These are phyloP conservation scores for Nyssa sinensis DNA, from an alignment of 148 eudicot genomes.

Conservation along the genomic window DNA sequence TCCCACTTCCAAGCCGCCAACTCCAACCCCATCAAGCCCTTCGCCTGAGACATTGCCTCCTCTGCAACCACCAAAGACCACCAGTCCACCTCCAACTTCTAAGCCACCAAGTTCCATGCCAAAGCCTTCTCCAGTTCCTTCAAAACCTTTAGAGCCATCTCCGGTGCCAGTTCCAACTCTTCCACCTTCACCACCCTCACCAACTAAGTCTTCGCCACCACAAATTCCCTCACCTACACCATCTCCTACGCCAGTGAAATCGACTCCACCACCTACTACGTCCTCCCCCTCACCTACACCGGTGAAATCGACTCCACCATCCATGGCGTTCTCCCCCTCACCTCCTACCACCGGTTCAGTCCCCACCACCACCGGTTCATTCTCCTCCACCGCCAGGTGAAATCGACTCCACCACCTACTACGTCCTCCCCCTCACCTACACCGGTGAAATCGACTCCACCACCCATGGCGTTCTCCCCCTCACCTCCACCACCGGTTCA, in stretches of 20 bases:
- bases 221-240: too few relatives aligned
- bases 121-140: neutral
- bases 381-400: slow-evolving; percentile 7
- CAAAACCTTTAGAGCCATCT: neutral
- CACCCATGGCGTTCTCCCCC: neutral
- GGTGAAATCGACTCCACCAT: neutral
- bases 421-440: neutral
- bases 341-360: slow-evolving; percentile 11
- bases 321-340: slow-evolving; percentile 6
- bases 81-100: neutral
- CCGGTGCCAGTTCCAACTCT: neutral
- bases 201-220: too few relatives aligned
- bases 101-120: neutral
- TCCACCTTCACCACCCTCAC: neutral
- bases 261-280: neutral
- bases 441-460: slow-evolving; percentile 8
- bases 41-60: slow-evolving; percentile 3
- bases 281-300: neutral
- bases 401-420: neutral
- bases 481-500: neutral
- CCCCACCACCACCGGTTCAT: neutral
- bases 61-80: neutral
- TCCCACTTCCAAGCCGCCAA: slow-evolving; percentile 9
- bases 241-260: neutral
- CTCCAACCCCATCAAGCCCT: slow-evolving; percentile 8